phyloP scores from a whole-genome alignment of 108 stramenopile species.

The Stephanodiscus minutulus region DNA sequence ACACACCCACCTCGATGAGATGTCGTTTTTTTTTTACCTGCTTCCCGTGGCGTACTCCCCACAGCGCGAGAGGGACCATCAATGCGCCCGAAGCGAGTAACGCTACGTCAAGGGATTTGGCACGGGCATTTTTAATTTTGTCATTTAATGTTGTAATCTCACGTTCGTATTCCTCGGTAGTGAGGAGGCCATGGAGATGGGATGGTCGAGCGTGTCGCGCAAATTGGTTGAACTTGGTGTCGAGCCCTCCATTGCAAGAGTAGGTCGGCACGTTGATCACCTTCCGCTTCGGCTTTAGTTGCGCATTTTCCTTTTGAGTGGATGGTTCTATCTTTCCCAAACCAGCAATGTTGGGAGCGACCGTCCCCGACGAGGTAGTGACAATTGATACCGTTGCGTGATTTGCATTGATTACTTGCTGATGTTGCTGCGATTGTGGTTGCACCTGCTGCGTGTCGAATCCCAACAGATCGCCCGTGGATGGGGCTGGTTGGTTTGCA shows the following conservation, averaged over 20 bases:
- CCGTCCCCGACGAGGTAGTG: constrained; percentile 4
- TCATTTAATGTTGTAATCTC: constrained; percentile 59
- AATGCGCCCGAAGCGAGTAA: constrained; percentile 63
- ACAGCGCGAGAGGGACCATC: constrained; percentile 67
- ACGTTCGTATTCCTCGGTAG: constrained; percentile 59
- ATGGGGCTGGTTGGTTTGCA: background rate
- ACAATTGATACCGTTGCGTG: constrained; percentile 6
- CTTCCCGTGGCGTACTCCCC: constrained; percentile 64
- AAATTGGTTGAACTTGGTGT: constrained; percentile 44
- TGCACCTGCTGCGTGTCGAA: constrained; percentile 14
- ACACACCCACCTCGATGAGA: constrained; percentile 55
- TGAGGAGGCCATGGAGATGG: constrained; percentile 54
- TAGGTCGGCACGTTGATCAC: constrained; percentile 41
- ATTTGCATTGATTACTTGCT: constrained; percentile 12
- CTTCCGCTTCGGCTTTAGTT: constrained; percentile 26
- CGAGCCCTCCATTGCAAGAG: constrained; percentile 49
- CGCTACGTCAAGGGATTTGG: constrained; percentile 50
- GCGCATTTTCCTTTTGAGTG: background rate
- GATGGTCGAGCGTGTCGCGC: constrained; percentile 34
- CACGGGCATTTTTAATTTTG: constrained; percentile 51
- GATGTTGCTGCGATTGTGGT: constrained; percentile 12
- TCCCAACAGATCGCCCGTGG: constrained; percentile 10
- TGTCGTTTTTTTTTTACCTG: constrained; percentile 56
- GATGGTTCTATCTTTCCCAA: constrained; percentile 43
- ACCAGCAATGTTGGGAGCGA: constrained; percentile 34